A percentile compares a stretch with the other conserved stretches of the same genome.
Evolutionary conservation across 2,329 filamentous ascomycete species (phyloP).

Genomic region (Pseudocercospora eumusae): DNA sequence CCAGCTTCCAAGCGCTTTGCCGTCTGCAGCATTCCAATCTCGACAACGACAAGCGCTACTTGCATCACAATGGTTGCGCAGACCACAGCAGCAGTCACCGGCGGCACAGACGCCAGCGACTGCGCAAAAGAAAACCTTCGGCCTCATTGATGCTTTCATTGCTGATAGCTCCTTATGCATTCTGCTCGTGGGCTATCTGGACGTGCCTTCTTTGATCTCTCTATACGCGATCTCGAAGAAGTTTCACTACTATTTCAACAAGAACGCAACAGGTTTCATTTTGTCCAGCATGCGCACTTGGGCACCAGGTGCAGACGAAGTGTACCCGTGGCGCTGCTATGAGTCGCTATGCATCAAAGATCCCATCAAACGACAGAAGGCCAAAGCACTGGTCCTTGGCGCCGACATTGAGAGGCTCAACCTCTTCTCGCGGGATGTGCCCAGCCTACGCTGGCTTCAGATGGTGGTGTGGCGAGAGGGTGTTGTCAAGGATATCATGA

Average conservation of each 20-base stretch:
- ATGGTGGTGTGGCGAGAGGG: constrained; percentile 64
- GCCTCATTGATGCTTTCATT: constrained; percentile 40
- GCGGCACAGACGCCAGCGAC: background rate
- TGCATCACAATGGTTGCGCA: background rate
- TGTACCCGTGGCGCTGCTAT: constrained; percentile 66
- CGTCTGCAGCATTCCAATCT: constrained; percentile 4
- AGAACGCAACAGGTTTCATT: constrained; percentile 61
- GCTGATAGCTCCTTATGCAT: constrained; percentile 55
- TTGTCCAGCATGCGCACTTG: constrained; percentile 56
- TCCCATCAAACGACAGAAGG: constrained; percentile 46
- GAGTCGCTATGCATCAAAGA: constrained; percentile 59
- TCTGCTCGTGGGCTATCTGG: constrained; percentile 57
- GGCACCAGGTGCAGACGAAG: constrained; percentile 56
- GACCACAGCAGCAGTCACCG: background rate
- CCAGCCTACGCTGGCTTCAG: constrained; percentile 66
- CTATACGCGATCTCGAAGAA: constrained; percentile 66
- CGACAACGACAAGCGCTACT: constrained; percentile 3
- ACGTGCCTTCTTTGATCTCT: constrained; percentile 58
- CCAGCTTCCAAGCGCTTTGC: background rate
- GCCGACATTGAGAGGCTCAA: constrained; percentile 22
- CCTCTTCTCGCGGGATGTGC: constrained; percentile 54
- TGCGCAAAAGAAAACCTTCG: constrained; percentile 32
- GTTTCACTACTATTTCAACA: constrained; percentile 63
- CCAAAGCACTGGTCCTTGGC: constrained; percentile 19
- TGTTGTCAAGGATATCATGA: constrained; percentile 63